phyloP scores from a whole-genome alignment of 306 rosid genomes.

The Glycine latifolia region DNA sequence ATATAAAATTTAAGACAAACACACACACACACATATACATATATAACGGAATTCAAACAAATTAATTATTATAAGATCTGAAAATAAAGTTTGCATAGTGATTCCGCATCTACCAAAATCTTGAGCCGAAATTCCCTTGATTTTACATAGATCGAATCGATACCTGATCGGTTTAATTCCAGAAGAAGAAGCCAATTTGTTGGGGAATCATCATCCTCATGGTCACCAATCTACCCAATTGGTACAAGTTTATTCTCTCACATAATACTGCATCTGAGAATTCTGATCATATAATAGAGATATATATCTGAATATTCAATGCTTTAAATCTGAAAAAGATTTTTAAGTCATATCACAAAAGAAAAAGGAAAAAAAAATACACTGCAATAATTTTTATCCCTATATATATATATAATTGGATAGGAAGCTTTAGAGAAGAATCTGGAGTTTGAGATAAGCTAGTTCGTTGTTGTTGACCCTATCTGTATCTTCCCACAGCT shows the following conservation, averaged over 20 bases:
- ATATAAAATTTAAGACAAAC: neutral
- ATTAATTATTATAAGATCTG: constrained; percentile 44
- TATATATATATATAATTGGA: too few relatives aligned
- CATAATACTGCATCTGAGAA: constrained; percentile 35
- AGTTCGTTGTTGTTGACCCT: constrained; percentile 56
- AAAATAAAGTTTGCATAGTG: neutral
- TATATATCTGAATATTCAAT: constrained; percentile 2
- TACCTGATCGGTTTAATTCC: constrained; percentile 39
- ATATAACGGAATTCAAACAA: neutral
- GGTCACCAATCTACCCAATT: constrained; percentile 12
- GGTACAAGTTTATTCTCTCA: neutral
- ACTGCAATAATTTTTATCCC: neutral
- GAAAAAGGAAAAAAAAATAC: neutral
- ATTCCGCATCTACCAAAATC: constrained; percentile 25
- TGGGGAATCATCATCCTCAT: constrained; percentile 18
- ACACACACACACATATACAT: too few relatives aligned
- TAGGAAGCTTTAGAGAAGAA: constrained; percentile 19
- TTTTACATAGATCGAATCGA: constrained; percentile 34
- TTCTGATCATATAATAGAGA: constrained; percentile 22
- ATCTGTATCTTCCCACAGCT: constrained; percentile 99
- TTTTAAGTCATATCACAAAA: neutral
- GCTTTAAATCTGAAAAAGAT: constrained; percentile 18
- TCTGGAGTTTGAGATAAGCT: constrained; percentile 32
- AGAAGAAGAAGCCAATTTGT: neutral
- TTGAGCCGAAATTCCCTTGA: constrained; percentile 7